phyloP scores from a whole-genome alignment of 352 stramenopile species.

The Blastocystis sp. region DNA sequence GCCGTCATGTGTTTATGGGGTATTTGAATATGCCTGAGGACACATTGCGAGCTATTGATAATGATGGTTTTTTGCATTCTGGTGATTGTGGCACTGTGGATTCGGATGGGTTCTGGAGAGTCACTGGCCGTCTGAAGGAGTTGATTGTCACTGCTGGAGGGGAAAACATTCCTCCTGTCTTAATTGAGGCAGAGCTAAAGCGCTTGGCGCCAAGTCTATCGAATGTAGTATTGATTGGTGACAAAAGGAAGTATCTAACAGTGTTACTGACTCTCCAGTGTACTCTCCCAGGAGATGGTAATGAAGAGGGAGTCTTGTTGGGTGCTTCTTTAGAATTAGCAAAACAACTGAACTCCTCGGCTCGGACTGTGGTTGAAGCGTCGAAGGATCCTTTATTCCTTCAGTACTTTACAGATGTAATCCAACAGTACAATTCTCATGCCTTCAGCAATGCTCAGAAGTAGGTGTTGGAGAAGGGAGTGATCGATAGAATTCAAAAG shows the following conservation, averaged over 20 bases:
- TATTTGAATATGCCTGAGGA: constrained; percentile 76
- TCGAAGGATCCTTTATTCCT: not conserved
- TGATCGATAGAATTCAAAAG: constrained; percentile 76
- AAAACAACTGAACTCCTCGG: constrained; percentile 21
- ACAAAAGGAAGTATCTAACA: constrained; percentile 86
- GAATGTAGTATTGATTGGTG: constrained; percentile 87
- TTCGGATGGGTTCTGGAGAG: constrained; percentile 72
- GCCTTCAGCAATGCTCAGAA: constrained; percentile 60
- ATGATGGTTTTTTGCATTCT: constrained; percentile 86
- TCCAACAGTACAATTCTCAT: constrained; percentile 52
- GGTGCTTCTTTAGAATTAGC: not conserved
- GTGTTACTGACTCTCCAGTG: constrained; percentile 82
- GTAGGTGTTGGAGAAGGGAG: constrained; percentile 49
- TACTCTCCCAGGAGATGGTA: constrained; percentile 70
- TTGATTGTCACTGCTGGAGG: constrained; percentile 83
- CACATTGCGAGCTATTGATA: constrained; percentile 82
- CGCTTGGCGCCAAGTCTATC: constrained; percentile 80
- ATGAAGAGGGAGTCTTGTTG: constrained; percentile 76
- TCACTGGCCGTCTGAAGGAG: constrained; percentile 74
- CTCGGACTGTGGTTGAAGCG: not conserved
- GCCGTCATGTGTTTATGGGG: constrained; percentile 77
- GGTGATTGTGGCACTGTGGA: constrained; percentile 87
- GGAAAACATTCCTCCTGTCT: constrained; percentile 87
- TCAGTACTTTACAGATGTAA: constrained; percentile 46
- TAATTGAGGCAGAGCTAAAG: constrained; percentile 86